phyloP scores from a whole-genome alignment of 768 basidiomycete genomes.

The Leucogyrophana mollusca region DNA sequence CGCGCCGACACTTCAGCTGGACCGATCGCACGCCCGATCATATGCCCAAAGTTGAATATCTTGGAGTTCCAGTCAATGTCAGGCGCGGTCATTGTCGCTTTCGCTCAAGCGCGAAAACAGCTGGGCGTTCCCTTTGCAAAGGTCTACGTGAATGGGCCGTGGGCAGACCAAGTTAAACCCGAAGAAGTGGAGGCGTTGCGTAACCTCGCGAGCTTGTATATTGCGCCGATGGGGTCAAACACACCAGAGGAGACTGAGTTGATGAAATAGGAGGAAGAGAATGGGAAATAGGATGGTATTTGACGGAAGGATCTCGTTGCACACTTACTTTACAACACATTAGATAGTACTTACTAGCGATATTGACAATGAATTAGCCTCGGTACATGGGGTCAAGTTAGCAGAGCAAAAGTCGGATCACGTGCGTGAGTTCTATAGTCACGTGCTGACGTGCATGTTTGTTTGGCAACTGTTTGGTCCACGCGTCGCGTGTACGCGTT shows the following conservation, averaged over 20 bases:
- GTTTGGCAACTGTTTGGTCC: constrained; percentile 14
- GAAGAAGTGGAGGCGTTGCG: constrained; percentile 23
- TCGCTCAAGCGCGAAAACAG: constrained; percentile 34
- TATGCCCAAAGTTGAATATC: constrained; percentile 45
- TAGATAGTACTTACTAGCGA: too few relatives aligned
- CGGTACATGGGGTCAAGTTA: too few relatives aligned
- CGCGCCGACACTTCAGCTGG: constrained; percentile 4
- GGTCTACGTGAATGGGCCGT: constrained; percentile 44
- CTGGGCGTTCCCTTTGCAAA: constrained; percentile 47
- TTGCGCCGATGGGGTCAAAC: constrained; percentile 34
- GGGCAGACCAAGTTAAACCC: constrained; percentile 16
- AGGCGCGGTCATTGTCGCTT: constrained; percentile 29
- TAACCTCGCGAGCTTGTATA: constrained; percentile 26
- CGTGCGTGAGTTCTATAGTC: constrained; percentile 19
- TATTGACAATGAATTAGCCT: too few relatives aligned
- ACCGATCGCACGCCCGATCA: constrained; percentile 14
- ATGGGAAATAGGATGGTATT: neutral
- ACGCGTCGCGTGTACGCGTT: constrained; percentile 12
- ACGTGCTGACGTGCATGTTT: constrained; percentile 23
- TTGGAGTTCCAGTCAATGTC: constrained; percentile 46
- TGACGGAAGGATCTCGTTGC: neutral
- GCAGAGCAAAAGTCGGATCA: constrained; percentile 5
- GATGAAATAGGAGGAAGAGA: constrained; percentile 12
- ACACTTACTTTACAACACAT: neutral
- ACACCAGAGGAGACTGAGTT: constrained; percentile 47